These are phyloP conservation scores for Guadua angustifolia DNA, from an alignment of 176 grass and related monocot species.

Conservation along the genomic window DNA sequence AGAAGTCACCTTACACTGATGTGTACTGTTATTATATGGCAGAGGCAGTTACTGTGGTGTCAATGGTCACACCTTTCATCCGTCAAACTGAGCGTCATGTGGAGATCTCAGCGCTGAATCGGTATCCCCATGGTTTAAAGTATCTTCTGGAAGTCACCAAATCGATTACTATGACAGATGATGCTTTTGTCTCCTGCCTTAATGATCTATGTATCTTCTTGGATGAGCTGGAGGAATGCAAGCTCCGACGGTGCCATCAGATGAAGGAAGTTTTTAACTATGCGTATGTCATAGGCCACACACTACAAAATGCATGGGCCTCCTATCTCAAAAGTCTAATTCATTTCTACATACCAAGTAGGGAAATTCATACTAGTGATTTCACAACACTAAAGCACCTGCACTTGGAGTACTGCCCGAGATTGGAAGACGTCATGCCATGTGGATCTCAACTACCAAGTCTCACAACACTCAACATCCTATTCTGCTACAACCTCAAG, in stretches of 20 bases:
- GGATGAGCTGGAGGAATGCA: neutral
- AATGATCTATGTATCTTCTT: rapidly evolving
- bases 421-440: neutral
- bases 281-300: rapidly evolving
- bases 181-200: rapidly evolving
- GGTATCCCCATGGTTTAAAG: rapidly evolving
- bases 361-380: rapidly evolving
- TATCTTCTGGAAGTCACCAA: neutral
- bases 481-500: slow-evolving; percentile 37
- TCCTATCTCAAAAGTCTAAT: neutral
- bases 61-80: neutral
- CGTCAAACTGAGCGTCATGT: neutral
- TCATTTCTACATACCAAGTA: neutral
- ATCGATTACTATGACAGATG: slow-evolving; percentile 1
- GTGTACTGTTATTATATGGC: rapidly evolving
- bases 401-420: slow-evolving; percentile 36
- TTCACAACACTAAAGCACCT: neutral
- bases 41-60: neutral
- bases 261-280: rapidly evolving
- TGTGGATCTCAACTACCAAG: no score
- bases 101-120: neutral
- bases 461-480: slow-evolving; percentile 13
- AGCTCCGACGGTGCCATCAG: neutral
- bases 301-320: neutral
- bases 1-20: neutral